Evolutionary conservation across 805 yeast species (phyloP), one percentile per base, ranked within the genome.

Genomic region (Komagataella mondaviorum): DNA sequence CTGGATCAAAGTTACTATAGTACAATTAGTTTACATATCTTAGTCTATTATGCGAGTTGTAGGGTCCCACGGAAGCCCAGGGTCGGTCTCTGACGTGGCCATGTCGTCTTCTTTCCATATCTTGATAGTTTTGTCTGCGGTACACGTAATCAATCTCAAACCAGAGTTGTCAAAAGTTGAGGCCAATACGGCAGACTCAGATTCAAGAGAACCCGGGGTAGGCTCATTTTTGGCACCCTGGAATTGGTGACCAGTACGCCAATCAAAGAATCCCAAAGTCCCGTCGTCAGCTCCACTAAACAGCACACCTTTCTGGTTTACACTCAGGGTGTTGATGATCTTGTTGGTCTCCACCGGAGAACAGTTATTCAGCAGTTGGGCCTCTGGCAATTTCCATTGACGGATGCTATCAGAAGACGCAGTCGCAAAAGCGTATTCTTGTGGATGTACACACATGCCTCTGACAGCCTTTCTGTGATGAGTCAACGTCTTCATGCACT

Each of bases 281-380:
- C 98, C 98, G 62, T 87, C 77, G 60, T 88, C 96, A 50, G 83
- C 84, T 16, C 98, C 98, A 5, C 86, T 78, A 60, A 86, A 87
- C 52, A 88, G 60, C 3, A 81, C 80, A 3, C 77, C 76, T 12
- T 76, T 78, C 20, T 67, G 63, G 59, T 85, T 88, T 6, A 81
- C 71, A 6, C 83, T 62, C 47, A 88, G 60, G 0, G 95, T 78
- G 62, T 89, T 89, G 17, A 88, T 82, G 1, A 61, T 55, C 16
- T 69, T 66, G 51, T 73, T 70, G 20, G 60, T 61, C 8, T 60
- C 57, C n/a, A 30, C 39, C 16, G 76, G 78, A 23, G 64, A 63
- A 55, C 72, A 73, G 51, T 78, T 77, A 46, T 85, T 83, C 56
- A 86, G 70, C 48, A 86, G 77, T 4, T 77, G 73, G 8, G 96